Conservation (phyloP, 164 flowering plant species). For the Liquidambar formosana region DNA sequence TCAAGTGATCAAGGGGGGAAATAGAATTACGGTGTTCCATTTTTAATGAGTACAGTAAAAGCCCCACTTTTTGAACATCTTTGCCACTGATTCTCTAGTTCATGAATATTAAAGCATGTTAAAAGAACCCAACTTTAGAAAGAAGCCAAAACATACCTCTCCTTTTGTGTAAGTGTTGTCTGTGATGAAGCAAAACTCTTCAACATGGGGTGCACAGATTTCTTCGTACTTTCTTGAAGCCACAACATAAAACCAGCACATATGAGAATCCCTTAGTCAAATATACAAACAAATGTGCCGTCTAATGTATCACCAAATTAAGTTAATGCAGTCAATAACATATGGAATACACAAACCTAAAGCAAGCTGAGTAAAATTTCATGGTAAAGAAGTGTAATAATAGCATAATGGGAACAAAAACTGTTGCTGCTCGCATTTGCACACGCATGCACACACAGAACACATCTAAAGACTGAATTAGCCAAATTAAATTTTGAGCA, state of each 20-base stretch:
- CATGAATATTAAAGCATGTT: neutral
- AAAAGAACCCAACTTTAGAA: neutral
- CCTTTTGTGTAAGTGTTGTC: constrained; percentile 61
- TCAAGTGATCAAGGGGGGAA: neutral
- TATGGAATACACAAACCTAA: neutral
- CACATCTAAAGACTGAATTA: neutral
- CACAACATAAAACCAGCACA: constrained; percentile 8
- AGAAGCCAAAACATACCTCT: constrained; percentile 29
- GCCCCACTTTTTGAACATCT: neutral
- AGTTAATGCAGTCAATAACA: neutral
- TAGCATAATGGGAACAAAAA: neutral
- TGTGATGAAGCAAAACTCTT: constrained; percentile 71
- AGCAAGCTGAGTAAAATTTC: neutral
- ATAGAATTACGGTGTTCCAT: neutral
- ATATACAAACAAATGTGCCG: neutral
- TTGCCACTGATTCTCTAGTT: neutral
- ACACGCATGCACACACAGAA: neutral
- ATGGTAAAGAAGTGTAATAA: neutral
- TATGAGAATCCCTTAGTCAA: neutral
- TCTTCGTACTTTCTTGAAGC: constrained; percentile 50
- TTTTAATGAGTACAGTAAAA: neutral
- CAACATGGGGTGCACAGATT: constrained; percentile 53
- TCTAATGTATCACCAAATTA: neutral
- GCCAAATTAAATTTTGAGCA: neutral
- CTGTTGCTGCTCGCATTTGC: neutral